Evolutionary conservation across 2,329 filamentous ascomycete genomes (phyloP).

Genomic region (Cylindrodendrum hubeiense): DNA sequence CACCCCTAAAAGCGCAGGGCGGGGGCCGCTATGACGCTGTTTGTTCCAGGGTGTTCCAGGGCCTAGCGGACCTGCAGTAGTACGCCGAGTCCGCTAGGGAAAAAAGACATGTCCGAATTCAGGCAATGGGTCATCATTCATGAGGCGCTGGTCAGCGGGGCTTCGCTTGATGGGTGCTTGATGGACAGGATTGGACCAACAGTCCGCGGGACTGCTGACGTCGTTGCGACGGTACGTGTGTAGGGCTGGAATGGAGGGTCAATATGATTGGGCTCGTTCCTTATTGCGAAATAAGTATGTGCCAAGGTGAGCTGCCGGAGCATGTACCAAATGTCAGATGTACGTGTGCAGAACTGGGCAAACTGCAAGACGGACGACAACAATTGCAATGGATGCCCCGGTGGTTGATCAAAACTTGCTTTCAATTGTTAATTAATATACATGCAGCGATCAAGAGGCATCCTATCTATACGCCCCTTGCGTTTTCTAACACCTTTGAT

Average conservation of each 20-base stretch:
- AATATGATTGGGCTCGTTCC: neutral
- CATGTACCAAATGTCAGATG: neutral
- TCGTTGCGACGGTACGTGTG: neutral
- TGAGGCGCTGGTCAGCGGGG: neutral
- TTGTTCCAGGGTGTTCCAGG: neutral
- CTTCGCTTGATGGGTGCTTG: neutral
- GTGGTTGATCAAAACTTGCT: neutral
- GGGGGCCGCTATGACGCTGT: slow-evolving; percentile 23
- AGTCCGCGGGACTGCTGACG: neutral
- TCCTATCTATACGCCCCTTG: neutral
- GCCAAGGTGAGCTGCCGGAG: neutral
- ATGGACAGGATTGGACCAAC: slow-evolving; percentile 1
- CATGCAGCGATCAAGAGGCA: neutral
- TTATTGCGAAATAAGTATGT: neutral
- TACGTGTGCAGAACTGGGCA: no score
- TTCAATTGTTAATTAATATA: slow-evolving; percentile 14
- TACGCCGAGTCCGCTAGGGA: neutral
- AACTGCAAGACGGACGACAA: neutral
- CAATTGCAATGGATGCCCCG: neutral
- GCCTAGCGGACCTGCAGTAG: slow-evolving; percentile 2
- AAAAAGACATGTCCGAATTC: neutral
- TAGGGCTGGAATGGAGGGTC: slow-evolving; percentile 24
- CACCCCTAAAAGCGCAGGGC: slow-evolving; percentile 3
- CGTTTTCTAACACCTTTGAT: slow-evolving; percentile 2
- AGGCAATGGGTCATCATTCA: neutral